Percentiles rank a stretch among this genome's conserved stretches.
Conservation (phyloP, 2,329 filamentous ascomycete species). For the Colletotrichum gloeosporioides region DNA sequence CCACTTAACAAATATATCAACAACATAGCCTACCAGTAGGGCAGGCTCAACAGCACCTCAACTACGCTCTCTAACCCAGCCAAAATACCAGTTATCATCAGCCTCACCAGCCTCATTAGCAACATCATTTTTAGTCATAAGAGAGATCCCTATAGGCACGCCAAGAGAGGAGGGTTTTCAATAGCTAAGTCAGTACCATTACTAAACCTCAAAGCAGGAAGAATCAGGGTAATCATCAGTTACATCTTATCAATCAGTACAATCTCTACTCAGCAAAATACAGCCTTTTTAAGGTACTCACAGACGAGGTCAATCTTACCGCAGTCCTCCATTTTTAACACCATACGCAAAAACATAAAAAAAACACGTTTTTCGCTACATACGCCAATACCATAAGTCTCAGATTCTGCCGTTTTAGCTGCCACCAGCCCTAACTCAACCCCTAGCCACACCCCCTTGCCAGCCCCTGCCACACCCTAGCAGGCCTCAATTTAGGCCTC, state of each 20-base stretch:
- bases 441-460: too few species aligned
- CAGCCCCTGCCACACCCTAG: not conserved
- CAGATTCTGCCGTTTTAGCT: too few species aligned
- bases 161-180: not conserved
- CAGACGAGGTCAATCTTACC: not conserved
- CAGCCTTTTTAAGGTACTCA: not conserved
- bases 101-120: too few species aligned
- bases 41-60: not conserved
- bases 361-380: too few species aligned
- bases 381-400: too few species aligned
- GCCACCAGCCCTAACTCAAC: too few species aligned
- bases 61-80: not conserved
- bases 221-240: not conserved
- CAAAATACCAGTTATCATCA: not conserved
- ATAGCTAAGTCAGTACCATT: not conserved
- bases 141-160: not conserved
- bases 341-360: not conserved
- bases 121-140: too few species aligned
- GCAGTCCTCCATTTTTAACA: not conserved
- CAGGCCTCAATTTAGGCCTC: too few species aligned
- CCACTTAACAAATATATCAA: too few species aligned
- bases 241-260: not conserved
- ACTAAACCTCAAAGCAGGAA: not conserved
- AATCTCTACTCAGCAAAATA: not conserved
- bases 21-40: too few species aligned